These are phyloP conservation scores for Pulveroboletus sp. DNA, from an alignment of 1,284 basidiomycete genomes.

Conservation along the genomic window DNA sequence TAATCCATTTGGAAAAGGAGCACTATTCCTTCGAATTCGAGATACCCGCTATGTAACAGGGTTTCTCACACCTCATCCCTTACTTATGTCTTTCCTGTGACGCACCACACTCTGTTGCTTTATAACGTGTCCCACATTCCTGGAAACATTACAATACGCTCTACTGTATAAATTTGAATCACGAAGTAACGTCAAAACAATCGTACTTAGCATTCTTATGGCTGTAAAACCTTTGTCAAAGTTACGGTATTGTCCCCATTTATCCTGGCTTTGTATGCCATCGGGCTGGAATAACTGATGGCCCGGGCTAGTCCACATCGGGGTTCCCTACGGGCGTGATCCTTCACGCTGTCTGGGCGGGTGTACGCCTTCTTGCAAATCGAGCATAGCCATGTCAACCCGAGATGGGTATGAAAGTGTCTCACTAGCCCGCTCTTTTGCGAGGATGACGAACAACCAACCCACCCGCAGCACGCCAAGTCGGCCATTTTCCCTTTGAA, in stretches of 20 bases:
- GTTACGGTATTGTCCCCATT: constrained; percentile 18
- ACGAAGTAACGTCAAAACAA: constrained; percentile 1
- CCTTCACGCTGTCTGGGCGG: constrained; percentile 23
- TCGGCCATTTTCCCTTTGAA: neutral
- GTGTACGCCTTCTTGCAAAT: constrained; percentile 12
- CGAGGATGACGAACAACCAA: constrained; percentile 3
- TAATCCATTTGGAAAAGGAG: neutral
- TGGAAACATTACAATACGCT: constrained; percentile 18
- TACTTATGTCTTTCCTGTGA: constrained; percentile 4
- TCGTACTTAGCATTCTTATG: constrained; percentile 1
- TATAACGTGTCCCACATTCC: neutral
- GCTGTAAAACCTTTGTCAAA: constrained; percentile 22
- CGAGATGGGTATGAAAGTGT: constrained; percentile 24
- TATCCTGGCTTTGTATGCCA: constrained; percentile 12
- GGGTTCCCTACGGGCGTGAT: constrained; percentile 4
- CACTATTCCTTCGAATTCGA: constrained; percentile 2
- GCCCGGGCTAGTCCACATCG: constrained; percentile 14
- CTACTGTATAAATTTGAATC: constrained; percentile 22
- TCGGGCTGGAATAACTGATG: constrained; percentile 19
- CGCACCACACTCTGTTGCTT: constrained; percentile 1
- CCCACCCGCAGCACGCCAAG: constrained; percentile 14
- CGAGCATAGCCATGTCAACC: constrained; percentile 25
- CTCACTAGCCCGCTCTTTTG: constrained; percentile 16
- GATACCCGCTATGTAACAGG: constrained; percentile 12
- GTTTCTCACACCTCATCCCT: neutral